Evolutionary conservation across 257 asterid genomes (phyloP).

Genomic region (Nicotiana attenuata): DNA sequence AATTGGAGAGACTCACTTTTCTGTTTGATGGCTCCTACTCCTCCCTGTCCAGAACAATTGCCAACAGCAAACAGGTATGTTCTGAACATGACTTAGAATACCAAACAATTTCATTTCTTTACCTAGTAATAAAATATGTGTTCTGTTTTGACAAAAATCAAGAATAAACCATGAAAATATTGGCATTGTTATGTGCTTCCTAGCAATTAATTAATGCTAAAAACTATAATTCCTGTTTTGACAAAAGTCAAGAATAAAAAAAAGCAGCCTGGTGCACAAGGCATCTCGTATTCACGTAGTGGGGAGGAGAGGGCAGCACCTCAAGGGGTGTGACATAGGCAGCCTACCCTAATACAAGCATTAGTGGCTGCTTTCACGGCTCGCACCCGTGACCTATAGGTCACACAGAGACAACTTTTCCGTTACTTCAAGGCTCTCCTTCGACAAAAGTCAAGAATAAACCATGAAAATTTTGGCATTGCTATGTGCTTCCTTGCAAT

Average conservation of each 20-base stretch:
- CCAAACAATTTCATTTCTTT: not conserved
- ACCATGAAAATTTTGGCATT: not conserved
- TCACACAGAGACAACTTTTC: too few relatives aligned
- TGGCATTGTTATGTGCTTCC: not conserved
- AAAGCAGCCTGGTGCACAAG: too few relatives aligned
- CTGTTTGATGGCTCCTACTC: conserved; percentile 29
- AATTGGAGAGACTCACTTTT: conserved; percentile 44
- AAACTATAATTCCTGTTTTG: not conserved
- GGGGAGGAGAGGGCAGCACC: too few relatives aligned
- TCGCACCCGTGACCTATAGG: too few relatives aligned
- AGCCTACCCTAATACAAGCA: too few relatives aligned
- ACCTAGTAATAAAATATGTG: not conserved
- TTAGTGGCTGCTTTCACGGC: accelerated
- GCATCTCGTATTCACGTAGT: too few relatives aligned
- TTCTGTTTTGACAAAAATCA: not conserved
- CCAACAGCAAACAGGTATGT: conserved; percentile 45
- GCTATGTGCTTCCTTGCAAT: not conserved
- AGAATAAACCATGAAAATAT: not conserved
- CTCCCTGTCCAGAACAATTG: conserved; percentile 42
- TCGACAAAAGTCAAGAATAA: not conserved
- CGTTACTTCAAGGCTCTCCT: too few relatives aligned
- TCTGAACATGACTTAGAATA: not conserved
- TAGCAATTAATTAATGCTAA: too few relatives aligned
- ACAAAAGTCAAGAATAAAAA: not conserved
- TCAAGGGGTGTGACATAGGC: too few relatives aligned